These are phyloP conservation scores for Triticum dicoccoides DNA, from an alignment of 176 grass and related monocot species.

Conservation along the genomic window DNA sequence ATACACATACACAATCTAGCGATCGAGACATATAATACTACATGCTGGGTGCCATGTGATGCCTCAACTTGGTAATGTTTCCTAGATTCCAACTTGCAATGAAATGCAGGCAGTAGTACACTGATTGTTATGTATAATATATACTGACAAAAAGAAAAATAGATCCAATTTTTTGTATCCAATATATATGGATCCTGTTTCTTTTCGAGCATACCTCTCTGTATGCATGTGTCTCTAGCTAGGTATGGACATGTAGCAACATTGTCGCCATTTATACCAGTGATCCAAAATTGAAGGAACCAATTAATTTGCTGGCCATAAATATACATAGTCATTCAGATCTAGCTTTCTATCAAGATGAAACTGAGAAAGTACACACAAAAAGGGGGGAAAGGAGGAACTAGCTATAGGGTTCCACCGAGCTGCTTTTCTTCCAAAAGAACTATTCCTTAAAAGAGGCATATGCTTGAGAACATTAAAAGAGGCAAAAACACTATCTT, in stretches of 20 bases:
- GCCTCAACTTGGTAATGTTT: conserved; percentile 63
- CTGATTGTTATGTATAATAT: conserved; percentile 20
- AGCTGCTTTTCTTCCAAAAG: conserved; percentile 33
- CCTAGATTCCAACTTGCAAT: conserved; percentile 70
- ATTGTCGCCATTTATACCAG: conserved; percentile 13
- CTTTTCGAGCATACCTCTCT: conserved; percentile 14
- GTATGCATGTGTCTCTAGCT: conserved; percentile 25
- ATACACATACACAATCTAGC: conserved; percentile 47
- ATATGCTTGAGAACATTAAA: conserved; percentile 7
- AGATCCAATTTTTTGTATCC: not conserved
- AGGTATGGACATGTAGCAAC: conserved; percentile 43
- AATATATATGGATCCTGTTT: conserved; percentile 13
- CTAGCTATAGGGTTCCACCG: conserved; percentile 14
- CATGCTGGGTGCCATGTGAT: conserved; percentile 58
- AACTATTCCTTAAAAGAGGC: conserved; percentile 32
- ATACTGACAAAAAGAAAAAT: not conserved
- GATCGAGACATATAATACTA: conserved; percentile 41
- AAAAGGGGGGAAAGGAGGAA: not conserved
- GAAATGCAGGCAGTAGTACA: conserved; percentile 11
- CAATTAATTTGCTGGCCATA: conserved; percentile 16
- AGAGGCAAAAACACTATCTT: not conserved
- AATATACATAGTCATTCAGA: conserved; percentile 20
- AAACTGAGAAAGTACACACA: not conserved
- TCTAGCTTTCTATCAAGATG: conserved; percentile 13
- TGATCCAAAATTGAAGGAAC: conserved; percentile 23